Evolutionary conservation across 2,329 filamentous ascomycete species (phyloP), one percentile per base, ranked within the genome.

Genomic region (Microdochium nivale): DNA sequence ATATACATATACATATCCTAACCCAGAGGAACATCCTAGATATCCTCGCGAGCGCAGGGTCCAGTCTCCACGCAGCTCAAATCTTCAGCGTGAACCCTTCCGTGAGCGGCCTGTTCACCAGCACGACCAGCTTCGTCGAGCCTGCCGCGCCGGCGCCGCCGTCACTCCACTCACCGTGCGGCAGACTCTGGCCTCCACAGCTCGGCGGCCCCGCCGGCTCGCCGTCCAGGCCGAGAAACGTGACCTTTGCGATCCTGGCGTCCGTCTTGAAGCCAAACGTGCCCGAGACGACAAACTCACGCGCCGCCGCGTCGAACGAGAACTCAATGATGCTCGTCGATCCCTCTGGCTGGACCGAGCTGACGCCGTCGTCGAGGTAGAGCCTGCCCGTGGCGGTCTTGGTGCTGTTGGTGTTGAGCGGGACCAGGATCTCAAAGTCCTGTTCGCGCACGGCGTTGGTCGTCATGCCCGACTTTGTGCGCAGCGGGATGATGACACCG

Each of bases 331-430:
- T 73, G 51, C 79, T 70, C 7, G 76, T 80, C n/a, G 74, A 79
- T 1, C 59, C 64, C 2, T 68, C 55, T 13, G 40, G 3, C 65
- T 87, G 87, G 53, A 79, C 70, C 49, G 91, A 59, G 25, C 78
- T 83, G 53, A 83, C 81, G 9, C 89, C 89, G 54, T 95, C 88
- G 58, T 94, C 89, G 4, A 94, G 69, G 64, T 91, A 94, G 52
- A 94, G 71, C 49, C 75, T 72, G 0, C 89, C 89, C 1, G 62
- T 65, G 0, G 89, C 89, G 7, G 70, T 79, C 3, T 13, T 24
- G 40, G 16, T 19, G 2, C 84, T 86, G 49, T 85, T 70, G 1
- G 64, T 61, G 5, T 77, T 81, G 0, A 87, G 76, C 0, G 88
- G 84, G 46, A 95, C 76, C 33, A 92, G 61, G 49, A 95, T 70